Conservation (phyloP, 495 filamentous ascomycete genomes). For the Parathielavia appendiculata region DNA sequence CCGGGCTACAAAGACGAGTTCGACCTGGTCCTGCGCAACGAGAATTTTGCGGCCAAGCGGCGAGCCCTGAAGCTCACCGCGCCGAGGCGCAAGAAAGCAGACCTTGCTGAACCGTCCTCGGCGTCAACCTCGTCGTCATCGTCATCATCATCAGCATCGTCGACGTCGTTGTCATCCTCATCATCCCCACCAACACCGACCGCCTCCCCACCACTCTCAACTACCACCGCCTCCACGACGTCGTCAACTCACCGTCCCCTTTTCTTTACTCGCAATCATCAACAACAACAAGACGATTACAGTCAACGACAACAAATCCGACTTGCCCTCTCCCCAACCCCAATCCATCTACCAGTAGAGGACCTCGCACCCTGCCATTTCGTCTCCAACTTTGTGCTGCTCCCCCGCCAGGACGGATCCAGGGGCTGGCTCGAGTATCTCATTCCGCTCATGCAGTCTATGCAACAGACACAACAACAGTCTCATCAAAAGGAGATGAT, state of each 20-base stretch:
- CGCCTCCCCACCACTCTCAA: slow-evolving; percentile 20
- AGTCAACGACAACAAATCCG: not conserved
- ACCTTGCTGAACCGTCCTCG: not conserved
- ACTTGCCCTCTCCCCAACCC: not conserved
- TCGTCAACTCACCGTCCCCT: not conserved
- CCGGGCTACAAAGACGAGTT: slow-evolving; percentile 66
- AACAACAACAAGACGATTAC: not conserved
- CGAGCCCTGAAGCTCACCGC: slow-evolving; percentile 41
- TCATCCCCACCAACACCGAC: not conserved
- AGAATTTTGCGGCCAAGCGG: slow-evolving; percentile 56
- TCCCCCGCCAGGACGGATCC: slow-evolving; percentile 39
- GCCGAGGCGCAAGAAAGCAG: slow-evolving; percentile 16
- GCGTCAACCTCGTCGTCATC: not conserved
- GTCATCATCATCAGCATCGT: too few relatives aligned
- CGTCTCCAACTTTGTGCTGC: slow-evolving; percentile 51
- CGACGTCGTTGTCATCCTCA: not conserved
- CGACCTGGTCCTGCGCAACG: slow-evolving; percentile 62
- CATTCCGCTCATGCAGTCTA: slow-evolving; percentile 41
- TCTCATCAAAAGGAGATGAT: too few relatives aligned
- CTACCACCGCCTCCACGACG: slow-evolving; percentile 18
- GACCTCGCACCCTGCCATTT: slow-evolving; percentile 51
- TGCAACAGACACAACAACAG: not conserved
- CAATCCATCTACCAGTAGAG: slow-evolving; percentile 37
- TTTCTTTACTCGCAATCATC: not conserved
- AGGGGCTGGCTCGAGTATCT: slow-evolving; percentile 55